A percentile compares a stretch with the other conserved stretches of the same genome.
Evolutionary conservation across 805 yeast genomes (phyloP).

Genomic region (Suhomyces kilbournensis): DNA sequence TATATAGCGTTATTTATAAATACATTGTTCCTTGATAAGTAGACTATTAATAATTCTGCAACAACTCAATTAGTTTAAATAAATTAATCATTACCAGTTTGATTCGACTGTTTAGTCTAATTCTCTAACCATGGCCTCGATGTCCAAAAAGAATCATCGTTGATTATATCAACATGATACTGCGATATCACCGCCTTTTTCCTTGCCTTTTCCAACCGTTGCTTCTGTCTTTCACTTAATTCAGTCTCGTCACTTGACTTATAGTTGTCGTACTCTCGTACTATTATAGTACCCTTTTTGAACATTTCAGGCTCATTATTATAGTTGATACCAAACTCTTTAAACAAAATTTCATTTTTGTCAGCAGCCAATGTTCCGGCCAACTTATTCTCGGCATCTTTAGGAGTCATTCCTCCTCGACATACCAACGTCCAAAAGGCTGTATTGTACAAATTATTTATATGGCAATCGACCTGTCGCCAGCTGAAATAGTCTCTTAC

Average conservation of each 20-base stretch:
- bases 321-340: conserved; percentile 78
- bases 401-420: conserved; percentile 65
- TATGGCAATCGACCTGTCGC: conserved; percentile 97
- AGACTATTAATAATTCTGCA: no score
- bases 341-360: conserved; percentile 83
- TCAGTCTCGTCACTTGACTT: conserved; percentile 12
- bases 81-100: no score
- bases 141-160: conserved; percentile 58
- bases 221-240: conserved; percentile 44
- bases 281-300: conserved; percentile 74
- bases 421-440: conserved; percentile 83
- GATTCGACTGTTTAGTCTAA: no score
- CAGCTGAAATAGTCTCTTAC: conserved; percentile 84
- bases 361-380: conserved; percentile 79
- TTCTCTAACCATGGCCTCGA: conserved; percentile 35
- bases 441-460: conserved; percentile 90
- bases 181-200: conserved; percentile 45
- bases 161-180: conserved; percentile 60
- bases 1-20: not conserved
- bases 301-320: conserved; percentile 86
- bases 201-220: conserved; percentile 46
- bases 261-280: conserved; percentile 44
- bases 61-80: no score
- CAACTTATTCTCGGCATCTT: conserved; percentile 75
- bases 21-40: not conserved